A percentile compares a stretch with the other conserved stretches of the same genome.
Conservation (phyloP, 2,329 filamentous ascomycete species). For the Taxawa tesnikishii region DNA sequence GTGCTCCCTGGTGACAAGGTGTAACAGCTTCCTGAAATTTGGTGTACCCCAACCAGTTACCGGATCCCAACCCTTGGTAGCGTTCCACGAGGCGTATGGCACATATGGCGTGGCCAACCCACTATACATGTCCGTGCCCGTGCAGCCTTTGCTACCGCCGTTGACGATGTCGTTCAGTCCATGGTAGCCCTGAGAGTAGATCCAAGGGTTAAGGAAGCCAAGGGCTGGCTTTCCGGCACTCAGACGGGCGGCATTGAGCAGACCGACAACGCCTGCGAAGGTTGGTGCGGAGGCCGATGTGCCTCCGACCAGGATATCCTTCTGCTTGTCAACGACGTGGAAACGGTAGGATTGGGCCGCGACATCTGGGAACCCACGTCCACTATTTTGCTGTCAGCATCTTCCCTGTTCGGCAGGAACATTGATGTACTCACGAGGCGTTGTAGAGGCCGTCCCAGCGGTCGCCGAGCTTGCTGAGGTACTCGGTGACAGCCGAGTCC, state of each 20-base stretch:
- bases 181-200: constrained; percentile 37
- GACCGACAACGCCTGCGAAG: constrained; percentile 44
- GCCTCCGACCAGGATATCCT: constrained; percentile 35
- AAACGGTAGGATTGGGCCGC: constrained; percentile 40
- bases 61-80: constrained; percentile 18
- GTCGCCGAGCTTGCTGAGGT: constrained; percentile 25
- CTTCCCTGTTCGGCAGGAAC: constrained; percentile 38
- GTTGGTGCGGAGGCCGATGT: constrained; percentile 46
- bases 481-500: constrained; percentile 24
- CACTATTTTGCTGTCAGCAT: too few species aligned
- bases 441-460: constrained; percentile 30
- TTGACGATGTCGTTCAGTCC: constrained; percentile 37
- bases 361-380: constrained; percentile 33
- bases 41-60: constrained; percentile 21
- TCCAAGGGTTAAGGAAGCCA: constrained; percentile 50
- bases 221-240: constrained; percentile 35
- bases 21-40: constrained; percentile 9
- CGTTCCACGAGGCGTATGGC: constrained; percentile 14
- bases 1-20: constrained; percentile 2
- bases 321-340: constrained; percentile 29
- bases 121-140: constrained; percentile 16
- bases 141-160: constrained; percentile 26
- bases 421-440: constrained; percentile 30
- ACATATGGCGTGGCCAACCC: constrained; percentile 10
- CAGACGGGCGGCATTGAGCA: constrained; percentile 50